Evolutionary conservation across 371 early-diverging fungal species (phyloP), one percentile per base, ranked within the genome.

Genomic region (Mortierella sp.): DNA sequence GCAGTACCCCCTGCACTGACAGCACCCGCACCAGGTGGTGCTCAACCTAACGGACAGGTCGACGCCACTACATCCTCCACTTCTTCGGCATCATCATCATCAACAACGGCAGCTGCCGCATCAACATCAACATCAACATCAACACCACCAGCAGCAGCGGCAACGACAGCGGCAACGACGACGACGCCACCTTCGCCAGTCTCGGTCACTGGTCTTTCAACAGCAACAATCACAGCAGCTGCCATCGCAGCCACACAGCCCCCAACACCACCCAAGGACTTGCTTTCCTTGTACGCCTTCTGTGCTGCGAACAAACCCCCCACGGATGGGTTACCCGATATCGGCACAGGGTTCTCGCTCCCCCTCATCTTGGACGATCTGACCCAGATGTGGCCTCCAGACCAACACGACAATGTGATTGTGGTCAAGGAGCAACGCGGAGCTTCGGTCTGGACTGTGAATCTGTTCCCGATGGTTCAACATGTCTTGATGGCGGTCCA

Each of bases 331-430:
- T 43, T 79, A 32, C 87, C 88, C 12, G 89, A 93, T 12, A 65
- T 90, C 48, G 93, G 92, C 0, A 87, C 86, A 7, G 89, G 90
- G 7, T 92, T 87, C 68, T 83, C 90, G 0, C 80, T 93, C 7
- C 94, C 96, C 11, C 75, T 96, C 4, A 93, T 95, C 68, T 75
- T 96, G 29, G 96, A 96, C 75, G 96, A 96, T 78, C 92, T 94
- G 84, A 93, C 91, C 11, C 89, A 90, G 12, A 94, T 95, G 94
- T 96, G 96, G 96, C 95, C 95, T 10, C 44, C 81, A 16, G 94
- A 95, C 18, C 96, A 96, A 75, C 95, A 94, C 60, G 95, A 95
- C 74, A 94, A 95, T 78, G 94, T 96, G 72, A 94, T 96, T 76
- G 95, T 94, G 70, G 95, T 96, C 68, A 91, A 91, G 73, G 90